These are phyloP conservation scores for Geotrichum reessii DNA, from an alignment of 1,139 yeast species.

Conservation along the genomic window DNA sequence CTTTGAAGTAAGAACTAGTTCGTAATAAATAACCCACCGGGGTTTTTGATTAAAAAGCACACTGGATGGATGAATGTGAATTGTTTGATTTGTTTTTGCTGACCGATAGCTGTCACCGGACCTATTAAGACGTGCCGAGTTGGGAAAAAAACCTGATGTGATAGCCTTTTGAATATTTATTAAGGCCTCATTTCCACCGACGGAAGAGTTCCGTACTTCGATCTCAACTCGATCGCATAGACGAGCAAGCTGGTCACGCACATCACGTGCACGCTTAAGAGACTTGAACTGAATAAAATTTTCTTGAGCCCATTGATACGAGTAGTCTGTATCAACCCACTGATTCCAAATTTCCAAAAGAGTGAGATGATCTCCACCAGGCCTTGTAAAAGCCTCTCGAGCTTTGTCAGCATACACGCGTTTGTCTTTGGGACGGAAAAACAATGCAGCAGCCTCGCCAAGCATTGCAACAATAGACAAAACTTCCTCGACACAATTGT, in stretches of 20 bases:
- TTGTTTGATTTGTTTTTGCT: constrained; percentile 57
- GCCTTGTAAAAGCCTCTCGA: constrained; percentile 48
- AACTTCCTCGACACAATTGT: constrained; percentile 58
- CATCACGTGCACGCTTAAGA: constrained; percentile 61
- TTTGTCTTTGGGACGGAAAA: constrained; percentile 67
- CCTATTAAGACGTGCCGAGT: constrained; percentile 63
- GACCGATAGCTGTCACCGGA: constrained; percentile 69
- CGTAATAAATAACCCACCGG: constrained; percentile 68
- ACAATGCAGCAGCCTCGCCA: constrained; percentile 71
- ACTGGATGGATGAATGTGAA: constrained; percentile 81
- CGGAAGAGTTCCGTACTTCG: constrained; percentile 28
- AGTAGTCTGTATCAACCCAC: constrained; percentile 68
- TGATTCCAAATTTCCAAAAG: constrained; percentile 67
- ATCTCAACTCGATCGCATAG: constrained; percentile 60
- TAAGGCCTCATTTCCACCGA: constrained; percentile 23
- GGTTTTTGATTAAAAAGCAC: constrained; percentile 56
- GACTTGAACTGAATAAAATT: constrained; percentile 74
- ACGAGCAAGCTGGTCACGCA: constrained; percentile 61
- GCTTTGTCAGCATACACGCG: constrained; percentile 61
- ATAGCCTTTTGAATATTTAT: constrained; percentile 57
- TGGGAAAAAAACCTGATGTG: constrained; percentile 76
- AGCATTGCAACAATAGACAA: constrained; percentile 73
- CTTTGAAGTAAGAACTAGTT: constrained; percentile 75
- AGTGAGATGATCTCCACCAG: constrained; percentile 75
- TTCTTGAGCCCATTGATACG: constrained; percentile 83